phyloP scores from a whole-genome alignment of 148 eudicot genomes.

The Tetragonia tetragonoides region DNA sequence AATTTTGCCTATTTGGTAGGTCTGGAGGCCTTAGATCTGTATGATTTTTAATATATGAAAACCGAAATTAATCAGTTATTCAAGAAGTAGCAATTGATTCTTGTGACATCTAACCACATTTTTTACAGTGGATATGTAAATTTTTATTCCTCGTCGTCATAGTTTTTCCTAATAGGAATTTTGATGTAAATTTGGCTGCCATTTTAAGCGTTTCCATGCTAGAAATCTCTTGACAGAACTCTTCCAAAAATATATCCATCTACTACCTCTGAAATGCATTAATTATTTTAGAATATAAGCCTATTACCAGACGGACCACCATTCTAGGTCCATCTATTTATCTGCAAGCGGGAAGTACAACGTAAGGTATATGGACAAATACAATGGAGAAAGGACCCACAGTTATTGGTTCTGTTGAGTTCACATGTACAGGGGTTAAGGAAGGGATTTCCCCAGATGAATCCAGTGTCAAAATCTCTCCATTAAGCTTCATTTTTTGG shows the following conservation, averaged over 20 bases:
- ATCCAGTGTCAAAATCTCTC: constrained; percentile 43
- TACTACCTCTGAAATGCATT: constrained; percentile 6
- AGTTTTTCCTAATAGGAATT: no score
- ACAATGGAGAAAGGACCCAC: constrained; percentile 71
- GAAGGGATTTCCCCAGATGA: constrained; percentile 62
- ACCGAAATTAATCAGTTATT: no score
- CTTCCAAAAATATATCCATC: not conserved
- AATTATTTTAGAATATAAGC: not conserved
- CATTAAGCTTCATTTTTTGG: constrained; percentile 72
- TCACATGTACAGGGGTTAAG: constrained; percentile 47
- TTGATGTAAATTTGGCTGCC: no score
- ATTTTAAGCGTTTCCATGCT: no score
- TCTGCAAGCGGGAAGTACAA: constrained; percentile 65
- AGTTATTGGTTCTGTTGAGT: constrained; percentile 51
- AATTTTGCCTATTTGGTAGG: not conserved
- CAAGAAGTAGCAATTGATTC: no score
- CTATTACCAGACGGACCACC: constrained; percentile 17
- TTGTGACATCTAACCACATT: no score
- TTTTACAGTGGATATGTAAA: no score
- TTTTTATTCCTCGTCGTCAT: no score
- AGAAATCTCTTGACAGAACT: not conserved
- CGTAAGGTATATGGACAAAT: constrained; percentile 60
- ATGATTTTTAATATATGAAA: not conserved
- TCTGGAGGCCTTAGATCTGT: not conserved
- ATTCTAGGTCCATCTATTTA: constrained; percentile 35